These are phyloP conservation scores for Boletus semigastroideus DNA, from an alignment of 1,284 basidiomycete genomes.

Conservation along the genomic window DNA sequence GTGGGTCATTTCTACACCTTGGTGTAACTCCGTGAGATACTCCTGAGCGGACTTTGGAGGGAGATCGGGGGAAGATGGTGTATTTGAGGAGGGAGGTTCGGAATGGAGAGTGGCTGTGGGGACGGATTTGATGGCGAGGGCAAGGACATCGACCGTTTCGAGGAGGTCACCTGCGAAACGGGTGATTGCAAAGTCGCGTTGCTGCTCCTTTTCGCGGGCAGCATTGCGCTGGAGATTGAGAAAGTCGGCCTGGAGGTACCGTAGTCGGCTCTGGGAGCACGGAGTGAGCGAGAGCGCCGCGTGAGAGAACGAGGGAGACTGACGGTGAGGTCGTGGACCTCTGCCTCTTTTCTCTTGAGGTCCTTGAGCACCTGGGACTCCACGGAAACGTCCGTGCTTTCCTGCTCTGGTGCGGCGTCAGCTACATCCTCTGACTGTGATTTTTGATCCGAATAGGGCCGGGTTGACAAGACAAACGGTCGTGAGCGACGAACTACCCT, in stretches of 20 bases:
- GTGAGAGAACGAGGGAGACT: constrained; percentile 31
- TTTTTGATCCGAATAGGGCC: constrained; percentile 57
- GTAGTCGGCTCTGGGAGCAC: constrained; percentile 66
- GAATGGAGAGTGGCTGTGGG: constrained; percentile 52
- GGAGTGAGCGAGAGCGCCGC: constrained; percentile 1
- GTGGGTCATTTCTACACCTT: constrained; percentile 91
- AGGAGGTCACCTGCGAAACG: constrained; percentile 90
- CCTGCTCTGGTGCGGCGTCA: constrained; percentile 33
- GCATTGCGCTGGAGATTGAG: constrained; percentile 92
- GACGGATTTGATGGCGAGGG: constrained; percentile 86
- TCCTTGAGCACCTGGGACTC: constrained; percentile 45
- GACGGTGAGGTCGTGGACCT: constrained; percentile 75
- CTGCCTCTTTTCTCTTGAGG: constrained; percentile 70
- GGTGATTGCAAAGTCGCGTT: constrained; percentile 90
- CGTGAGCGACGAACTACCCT: constrained; percentile 43
- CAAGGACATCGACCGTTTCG: constrained; percentile 89
- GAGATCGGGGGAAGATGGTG: constrained; percentile 28
- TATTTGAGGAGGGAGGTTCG: constrained; percentile 24
- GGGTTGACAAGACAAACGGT: constrained; percentile 27
- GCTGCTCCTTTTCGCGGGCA: constrained; percentile 88
- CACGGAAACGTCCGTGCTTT: constrained; percentile 28
- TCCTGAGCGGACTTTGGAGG: constrained; percentile 51
- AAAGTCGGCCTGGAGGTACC: constrained; percentile 92
- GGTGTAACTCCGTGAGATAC: constrained; percentile 72
- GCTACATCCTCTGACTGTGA: constrained; percentile 20